Base-by-base conservation (phyloP, 768 basidiomycete species). In the Hirschioporus abietinus region DNA sequence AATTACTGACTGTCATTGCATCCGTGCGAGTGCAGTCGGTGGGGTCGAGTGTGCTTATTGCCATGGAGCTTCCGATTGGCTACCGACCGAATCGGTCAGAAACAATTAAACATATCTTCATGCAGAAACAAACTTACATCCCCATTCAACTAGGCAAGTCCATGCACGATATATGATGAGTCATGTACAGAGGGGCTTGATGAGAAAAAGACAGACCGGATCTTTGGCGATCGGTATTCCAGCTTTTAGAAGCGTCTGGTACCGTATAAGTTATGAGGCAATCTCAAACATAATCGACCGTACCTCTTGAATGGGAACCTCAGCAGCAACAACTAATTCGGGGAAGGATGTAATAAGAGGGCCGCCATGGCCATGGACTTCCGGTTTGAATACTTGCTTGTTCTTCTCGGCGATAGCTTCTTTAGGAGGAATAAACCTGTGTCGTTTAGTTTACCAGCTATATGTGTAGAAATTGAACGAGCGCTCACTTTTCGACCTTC, bases 401-500 rank as follows among this genome's bases (percentile, higher is more conserved):
- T 34, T 25, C 10, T 61, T 61, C 60, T 61, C 23, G 60, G 25
- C 60, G 12, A 25, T 61, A 17, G 4, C 25, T 25, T 61, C 18
- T 23, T 61, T 25, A 25, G 60, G 60, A 34, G 60, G 60, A 3
- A 61, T 9, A 24, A 61, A 25, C 23, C 30, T 61, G 60, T 25
- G 5, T 15, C 30, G 9, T 34, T 25, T 61, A 34, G 30, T 8
- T 17, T 24, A 15, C 3, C n/a, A 24, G 12, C 3, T 25, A 8
- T 61, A 34, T 24, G 17, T 12, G 3, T 18, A 61, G 60, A 61
- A 7, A 24, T 15, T 12, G 18, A 61, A 62, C 27, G 30, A 26
- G 30, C 66, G n/a, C 61, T 52, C 42, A 71, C 68, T 36, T 72
- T 61, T 74, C 74, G 42, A 60, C 64, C 64, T 68, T 72, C 42